Evolutionary conservation across 805 yeast species (phyloP).

Genomic region (Limtongia smithiae): DNA sequence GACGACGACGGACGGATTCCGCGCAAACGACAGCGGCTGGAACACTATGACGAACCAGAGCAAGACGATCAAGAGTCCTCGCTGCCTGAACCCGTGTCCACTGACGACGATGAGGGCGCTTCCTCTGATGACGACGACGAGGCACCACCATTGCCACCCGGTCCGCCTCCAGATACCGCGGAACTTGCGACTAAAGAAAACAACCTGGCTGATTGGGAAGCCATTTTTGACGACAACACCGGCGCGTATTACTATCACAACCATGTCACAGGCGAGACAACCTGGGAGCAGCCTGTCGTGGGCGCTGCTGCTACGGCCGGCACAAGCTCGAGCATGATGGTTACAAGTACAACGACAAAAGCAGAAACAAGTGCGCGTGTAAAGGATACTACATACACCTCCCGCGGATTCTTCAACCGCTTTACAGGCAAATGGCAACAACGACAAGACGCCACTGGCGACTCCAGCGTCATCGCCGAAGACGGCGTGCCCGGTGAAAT

Average conservation of each 20-base stretch:
- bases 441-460: neutral
- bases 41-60: neutral
- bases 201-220: constrained; percentile 33
- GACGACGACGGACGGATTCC: constrained; percentile 1
- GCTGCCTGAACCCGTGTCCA: too few relatives aligned
- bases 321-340: too few relatives aligned
- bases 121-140: constrained; percentile 10
- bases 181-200: constrained; percentile 10
- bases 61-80: neutral
- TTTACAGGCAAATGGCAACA: constrained; percentile 23
- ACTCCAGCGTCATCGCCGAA: constrained; percentile 5
- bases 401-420: constrained; percentile 25
- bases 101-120: too few relatives aligned
- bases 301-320: neutral
- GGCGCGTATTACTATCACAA: constrained; percentile 33
- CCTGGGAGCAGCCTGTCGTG: constrained; percentile 32
- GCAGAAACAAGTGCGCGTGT: too few relatives aligned
- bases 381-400: constrained; percentile 7
- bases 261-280: constrained; percentile 28
- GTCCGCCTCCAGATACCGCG: constrained; percentile 28
- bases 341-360: too few relatives aligned
- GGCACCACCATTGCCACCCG: constrained; percentile 28
- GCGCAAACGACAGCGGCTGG: constrained; percentile 1
- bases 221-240: constrained; percentile 28
- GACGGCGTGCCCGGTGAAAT: constrained; percentile 16